phyloP scores from a whole-genome alignment of 2,329 filamentous ascomycete species.

The Monosporascus cannonballus region DNA sequence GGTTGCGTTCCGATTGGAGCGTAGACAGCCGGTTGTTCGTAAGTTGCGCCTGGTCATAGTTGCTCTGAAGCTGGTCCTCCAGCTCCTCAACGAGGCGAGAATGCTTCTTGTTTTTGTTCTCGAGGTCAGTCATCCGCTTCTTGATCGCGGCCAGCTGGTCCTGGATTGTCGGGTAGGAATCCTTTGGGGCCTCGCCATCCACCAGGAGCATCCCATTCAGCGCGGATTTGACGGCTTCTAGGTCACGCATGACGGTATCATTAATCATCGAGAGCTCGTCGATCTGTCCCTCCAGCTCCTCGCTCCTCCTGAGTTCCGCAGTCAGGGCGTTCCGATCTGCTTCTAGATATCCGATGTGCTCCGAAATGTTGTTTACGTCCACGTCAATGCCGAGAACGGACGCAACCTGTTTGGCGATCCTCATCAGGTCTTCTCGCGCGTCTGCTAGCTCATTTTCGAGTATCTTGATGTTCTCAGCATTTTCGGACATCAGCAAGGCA shows the following conservation, averaged over 20 bases:
- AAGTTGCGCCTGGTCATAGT: constrained; percentile 87
- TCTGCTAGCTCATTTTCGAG: constrained; percentile 58
- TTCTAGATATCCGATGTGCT: constrained; percentile 52
- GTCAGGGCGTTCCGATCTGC: constrained; percentile 54
- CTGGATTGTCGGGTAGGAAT: constrained; percentile 39
- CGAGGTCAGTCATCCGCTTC: constrained; percentile 57
- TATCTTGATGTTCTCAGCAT: constrained; percentile 47
- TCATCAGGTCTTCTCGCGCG: constrained; percentile 60
- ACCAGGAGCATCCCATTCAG: constrained; percentile 48
- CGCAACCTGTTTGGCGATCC: constrained; percentile 58
- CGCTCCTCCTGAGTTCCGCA: constrained; percentile 52
- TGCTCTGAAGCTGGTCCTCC: constrained; percentile 90
- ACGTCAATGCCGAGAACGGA: constrained; percentile 55
- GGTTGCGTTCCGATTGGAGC: constrained; percentile 66
- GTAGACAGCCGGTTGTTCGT: constrained; percentile 82
- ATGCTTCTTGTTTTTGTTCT: constrained; percentile 78
- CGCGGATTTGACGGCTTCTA: constrained; percentile 53
- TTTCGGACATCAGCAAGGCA: constrained; percentile 52
- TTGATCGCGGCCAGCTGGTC: constrained; percentile 58
- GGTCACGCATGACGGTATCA: constrained; percentile 53
- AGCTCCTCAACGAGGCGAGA: constrained; percentile 88
- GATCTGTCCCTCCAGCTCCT: constrained; percentile 50
- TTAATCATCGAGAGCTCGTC: constrained; percentile 52
- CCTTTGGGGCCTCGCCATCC: constrained; percentile 37
- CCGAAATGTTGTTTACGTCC: constrained; percentile 61